Base-by-base conservation (phyloP, 2,329 filamentous ascomycete genomes). In the Diaporthe longicolla region DNA sequence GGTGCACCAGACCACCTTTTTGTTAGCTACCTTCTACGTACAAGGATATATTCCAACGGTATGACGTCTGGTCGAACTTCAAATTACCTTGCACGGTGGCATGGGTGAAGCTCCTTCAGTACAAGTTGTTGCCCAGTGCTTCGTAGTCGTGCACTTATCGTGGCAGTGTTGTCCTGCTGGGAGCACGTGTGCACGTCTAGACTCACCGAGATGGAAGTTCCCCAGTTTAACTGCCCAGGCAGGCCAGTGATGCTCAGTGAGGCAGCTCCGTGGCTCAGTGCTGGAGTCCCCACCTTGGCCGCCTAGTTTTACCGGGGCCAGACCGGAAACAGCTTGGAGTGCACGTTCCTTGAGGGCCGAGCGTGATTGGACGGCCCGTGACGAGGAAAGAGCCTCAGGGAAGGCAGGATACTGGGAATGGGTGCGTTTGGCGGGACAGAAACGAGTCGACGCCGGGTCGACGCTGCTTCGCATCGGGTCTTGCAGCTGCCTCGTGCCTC, bases 331-430 rank as follows among this genome's bases (percentile, higher is more conserved):
- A 68, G 63, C 63, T 54, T 21, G n/a, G 32, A 21, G 32, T 24
- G 63, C 63, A 68, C 63, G 63, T 66, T 68, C 45, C 48, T 40
- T 10, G 32, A 54, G n/a, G 63, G 17, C 48, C 48, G 63, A 37
- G 63, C 48, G 48, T 68, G 63, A 68, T 68, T 68, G 63, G 63
- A 54, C 48, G 32, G 48, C 3, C 45, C 45, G 29, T 43, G 32
- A 26, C 45, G 48, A 68, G 32, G 63, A 54, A 68, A 68, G 63
- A 68, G 63, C 63, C 63, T 68, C 63, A 54, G 54, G 48, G 15
- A 68, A 19, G 32, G 63, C 45, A 68, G 32, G 29, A 54, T 54
- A 68, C 48, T 32, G 63, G 63, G 63, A 26, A 66, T 40, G 45
- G 45, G 32, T 21, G 48, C 24, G 29, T 40, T 54, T 6, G 63